Evolutionary conservation across 169 alveolate genomes (phyloP), one percentile per base, ranked within the genome.

Genomic region (Plasmodium ovale): DNA sequence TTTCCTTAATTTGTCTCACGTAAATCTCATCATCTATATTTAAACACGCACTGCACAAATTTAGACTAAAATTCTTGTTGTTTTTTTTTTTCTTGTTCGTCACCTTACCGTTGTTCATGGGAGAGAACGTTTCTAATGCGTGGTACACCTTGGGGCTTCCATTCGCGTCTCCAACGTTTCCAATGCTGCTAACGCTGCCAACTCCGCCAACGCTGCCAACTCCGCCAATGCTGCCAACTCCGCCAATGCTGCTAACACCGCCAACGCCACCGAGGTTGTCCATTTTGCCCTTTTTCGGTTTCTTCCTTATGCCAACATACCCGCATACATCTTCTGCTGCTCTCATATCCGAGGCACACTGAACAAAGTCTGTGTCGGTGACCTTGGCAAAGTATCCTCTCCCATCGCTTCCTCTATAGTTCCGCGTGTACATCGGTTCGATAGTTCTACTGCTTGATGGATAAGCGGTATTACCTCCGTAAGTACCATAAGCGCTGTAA

Each of bases 41-140:
- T 47, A 82, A 29, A 65, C 90, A 82, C 0, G 90, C 59, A 53
- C 29, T 82, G 10, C 90, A 82, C n/a, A 82, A 53, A 65, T 82
- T 82, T 25, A 67, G 16, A 27, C 68, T 82, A 69, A 65, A 82
- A 37, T 65, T 65, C 33, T 82, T 82, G 14, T 35, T 82, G 25
- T 42, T 59, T 12, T 65, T 82, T 31, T 67, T 82, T 54, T 82
- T 82, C 35, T 53, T 77, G 47, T 62, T 72, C 5, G 47, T 44
- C 23, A 27, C 42, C 49, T 69, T 69, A 21, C 49, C 12, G 49
- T 69, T 69, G 12, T 69, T 69, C 0, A 65, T 47, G 0, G 58
- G 21, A 21, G 25, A 47, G 2, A 42, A 10, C 12, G 42, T 65
- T 25, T 31, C n/a, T 27, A 49, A 44, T 0, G 33, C n/a, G n/a